These are phyloP conservation scores for Funneliformis geosporum DNA, from an alignment of 192 early-diverging fungal species.

Conservation along the genomic window DNA sequence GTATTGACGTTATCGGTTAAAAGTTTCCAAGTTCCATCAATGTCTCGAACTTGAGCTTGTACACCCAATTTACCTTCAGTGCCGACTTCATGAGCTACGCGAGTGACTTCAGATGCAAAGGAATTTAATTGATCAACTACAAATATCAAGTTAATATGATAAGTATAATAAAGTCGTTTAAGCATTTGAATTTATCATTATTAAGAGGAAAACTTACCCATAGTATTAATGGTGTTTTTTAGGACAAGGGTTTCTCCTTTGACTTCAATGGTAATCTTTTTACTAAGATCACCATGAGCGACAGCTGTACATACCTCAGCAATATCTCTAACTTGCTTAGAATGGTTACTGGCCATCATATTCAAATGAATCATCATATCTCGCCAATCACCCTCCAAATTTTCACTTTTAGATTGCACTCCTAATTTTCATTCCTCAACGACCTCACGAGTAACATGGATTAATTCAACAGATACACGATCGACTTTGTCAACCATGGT, in stretches of 20 bases:
- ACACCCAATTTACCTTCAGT: conserved; percentile 58
- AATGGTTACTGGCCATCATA: conserved; percentile 54
- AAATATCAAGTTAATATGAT: conserved; percentile 36
- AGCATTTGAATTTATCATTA: neutral
- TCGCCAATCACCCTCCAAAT: conserved; percentile 56
- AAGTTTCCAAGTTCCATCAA: conserved; percentile 57
- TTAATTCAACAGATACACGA: conserved; percentile 49
- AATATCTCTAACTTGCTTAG: conserved; percentile 65
- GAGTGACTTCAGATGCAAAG: conserved; percentile 57
- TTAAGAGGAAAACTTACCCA: conserved; percentile 56
- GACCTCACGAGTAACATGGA: conserved; percentile 67
- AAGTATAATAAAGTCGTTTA: neutral
- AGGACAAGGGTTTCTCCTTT: conserved; percentile 75
- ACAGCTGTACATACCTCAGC: conserved; percentile 71
- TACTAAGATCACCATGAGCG: conserved; percentile 68
- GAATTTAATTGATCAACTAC: conserved; percentile 51
- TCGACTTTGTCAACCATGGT: conserved; percentile 58
- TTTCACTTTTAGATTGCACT: conserved; percentile 56
- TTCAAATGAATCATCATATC: conserved; percentile 61
- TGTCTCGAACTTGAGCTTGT: conserved; percentile 50
- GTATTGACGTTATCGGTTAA: conserved; percentile 64
- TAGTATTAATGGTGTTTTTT: conserved; percentile 73
- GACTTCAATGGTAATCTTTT: conserved; percentile 66
- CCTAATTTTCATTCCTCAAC: conserved; percentile 75
- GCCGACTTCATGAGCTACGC: conserved; percentile 59